A percentile compares a stretch with the other conserved stretches of the same genome.
Conservation (phyloP, 2,329 filamentous ascomycete genomes). For the Aspergillus hortae region DNA sequence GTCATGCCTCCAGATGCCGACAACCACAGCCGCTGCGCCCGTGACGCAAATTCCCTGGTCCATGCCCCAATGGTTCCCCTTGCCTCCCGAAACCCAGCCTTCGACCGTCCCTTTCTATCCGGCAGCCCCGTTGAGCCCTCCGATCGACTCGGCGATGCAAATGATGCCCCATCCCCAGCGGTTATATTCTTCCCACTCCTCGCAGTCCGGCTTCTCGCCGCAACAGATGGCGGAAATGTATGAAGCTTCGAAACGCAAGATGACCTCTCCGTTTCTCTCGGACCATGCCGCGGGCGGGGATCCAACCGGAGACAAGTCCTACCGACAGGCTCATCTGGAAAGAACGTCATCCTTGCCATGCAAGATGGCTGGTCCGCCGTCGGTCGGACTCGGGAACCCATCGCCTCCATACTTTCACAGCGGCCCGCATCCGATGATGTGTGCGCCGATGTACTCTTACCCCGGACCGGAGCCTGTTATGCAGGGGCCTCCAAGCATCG, state of each 20-base stretch:
- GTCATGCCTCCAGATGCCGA: conserved; percentile 25
- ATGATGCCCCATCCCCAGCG: conserved; percentile 19
- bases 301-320: conserved; percentile 16
- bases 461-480: conserved; percentile 19
- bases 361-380: conserved; percentile 13
- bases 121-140: conserved; percentile 20
- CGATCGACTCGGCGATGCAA: conserved; percentile 22
- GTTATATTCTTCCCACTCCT: conserved; percentile 20
- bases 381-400: conserved; percentile 17
- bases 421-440: conserved; percentile 25
- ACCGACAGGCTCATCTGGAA: conserved; percentile 11
- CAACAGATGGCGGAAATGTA: conserved; percentile 18
- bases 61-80: conserved; percentile 27
- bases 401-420: conserved; percentile 20
- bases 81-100: conserved; percentile 25
- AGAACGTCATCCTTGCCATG: conserved; percentile 16
- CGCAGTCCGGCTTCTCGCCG: conserved; percentile 12
- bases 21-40: conserved; percentile 18
- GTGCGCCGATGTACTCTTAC: conserved; percentile 27
- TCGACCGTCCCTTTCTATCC: conserved; percentile 23
- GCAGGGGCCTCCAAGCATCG: conserved; percentile 21
- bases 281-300: conserved; percentile 17
- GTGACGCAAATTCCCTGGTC: conserved; percentile 14
- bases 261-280: conserved; percentile 25
- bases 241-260: conserved; percentile 25